Evolutionary conservation across 208 protist genomes (phyloP).

Genomic region (Trichomonas vaginalis): DNA sequence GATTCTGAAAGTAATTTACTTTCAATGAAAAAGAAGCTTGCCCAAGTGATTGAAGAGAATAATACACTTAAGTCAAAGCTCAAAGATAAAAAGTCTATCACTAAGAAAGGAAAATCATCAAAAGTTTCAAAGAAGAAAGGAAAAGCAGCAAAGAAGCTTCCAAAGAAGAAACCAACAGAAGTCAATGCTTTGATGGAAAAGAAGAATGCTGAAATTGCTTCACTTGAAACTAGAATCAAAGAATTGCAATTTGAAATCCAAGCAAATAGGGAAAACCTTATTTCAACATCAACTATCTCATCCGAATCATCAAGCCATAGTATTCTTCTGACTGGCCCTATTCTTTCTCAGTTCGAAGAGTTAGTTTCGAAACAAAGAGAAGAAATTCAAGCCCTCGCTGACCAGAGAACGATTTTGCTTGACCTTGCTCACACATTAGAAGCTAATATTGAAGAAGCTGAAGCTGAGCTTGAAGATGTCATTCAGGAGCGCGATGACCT

Average conservation of each 20-base stretch:
- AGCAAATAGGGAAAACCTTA: neutral
- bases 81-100: neutral
- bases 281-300: neutral
- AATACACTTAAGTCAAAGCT: neutral
- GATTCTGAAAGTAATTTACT: neutral
- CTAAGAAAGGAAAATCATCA: neutral
- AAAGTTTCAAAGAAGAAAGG: neutral
- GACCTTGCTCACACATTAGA: neutral
- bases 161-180: neutral
- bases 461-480: neutral
- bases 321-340: neutral
- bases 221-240: neutral
- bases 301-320: neutral
- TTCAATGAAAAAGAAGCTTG: neutral
- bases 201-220: neutral
- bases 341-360: neutral
- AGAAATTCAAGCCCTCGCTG: neutral
- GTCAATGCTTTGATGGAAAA: neutral
- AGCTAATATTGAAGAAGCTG: neutral
- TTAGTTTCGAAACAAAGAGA: neutral
- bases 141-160: neutral
- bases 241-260: neutral
- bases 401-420: neutral
- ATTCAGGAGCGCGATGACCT: neutral
- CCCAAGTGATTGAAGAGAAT: neutral